Evolutionary conservation across 305 asterid species (phyloP).

Genomic region (Fraxinus dipetala): DNA sequence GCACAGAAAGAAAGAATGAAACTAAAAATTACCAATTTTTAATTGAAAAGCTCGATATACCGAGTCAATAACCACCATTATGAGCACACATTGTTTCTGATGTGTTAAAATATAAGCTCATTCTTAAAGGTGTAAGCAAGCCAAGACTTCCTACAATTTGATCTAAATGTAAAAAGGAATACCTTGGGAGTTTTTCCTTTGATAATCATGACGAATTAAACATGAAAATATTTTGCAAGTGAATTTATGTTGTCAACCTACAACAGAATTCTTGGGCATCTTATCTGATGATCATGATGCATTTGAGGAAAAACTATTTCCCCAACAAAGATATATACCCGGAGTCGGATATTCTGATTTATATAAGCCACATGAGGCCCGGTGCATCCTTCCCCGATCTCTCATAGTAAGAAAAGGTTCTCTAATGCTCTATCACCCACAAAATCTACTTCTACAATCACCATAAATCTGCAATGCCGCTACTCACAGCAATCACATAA

Average conservation of each 20-base stretch:
- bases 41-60: not conserved
- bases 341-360: not conserved
- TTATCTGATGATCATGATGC: not conserved
- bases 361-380: not conserved
- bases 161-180: not conserved
- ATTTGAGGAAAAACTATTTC: not conserved
- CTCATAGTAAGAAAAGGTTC: not conserved
- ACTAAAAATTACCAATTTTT: not conserved
- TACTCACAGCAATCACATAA: not conserved
- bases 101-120: not conserved
- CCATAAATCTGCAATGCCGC: not conserved
- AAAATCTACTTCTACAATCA: not conserved
- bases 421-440: not conserved
- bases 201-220: not conserved
- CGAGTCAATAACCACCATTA: not conserved
- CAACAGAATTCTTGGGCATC: not conserved
- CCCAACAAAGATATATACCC: not conserved
- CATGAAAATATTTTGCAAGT: not conserved
- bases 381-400: not conserved
- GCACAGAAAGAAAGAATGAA: conserved; percentile 10
- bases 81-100: not conserved
- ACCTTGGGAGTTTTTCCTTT: not conserved
- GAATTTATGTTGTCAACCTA: not conserved
- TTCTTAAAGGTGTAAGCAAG: not conserved
- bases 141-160: not conserved